Percentiles rank a stretch among this genome's conserved stretches.
These are phyloP conservation scores for Ophiosphaerella herpotricha DNA, from an alignment of 2,329 filamentous ascomycete genomes.

Conservation along the genomic window DNA sequence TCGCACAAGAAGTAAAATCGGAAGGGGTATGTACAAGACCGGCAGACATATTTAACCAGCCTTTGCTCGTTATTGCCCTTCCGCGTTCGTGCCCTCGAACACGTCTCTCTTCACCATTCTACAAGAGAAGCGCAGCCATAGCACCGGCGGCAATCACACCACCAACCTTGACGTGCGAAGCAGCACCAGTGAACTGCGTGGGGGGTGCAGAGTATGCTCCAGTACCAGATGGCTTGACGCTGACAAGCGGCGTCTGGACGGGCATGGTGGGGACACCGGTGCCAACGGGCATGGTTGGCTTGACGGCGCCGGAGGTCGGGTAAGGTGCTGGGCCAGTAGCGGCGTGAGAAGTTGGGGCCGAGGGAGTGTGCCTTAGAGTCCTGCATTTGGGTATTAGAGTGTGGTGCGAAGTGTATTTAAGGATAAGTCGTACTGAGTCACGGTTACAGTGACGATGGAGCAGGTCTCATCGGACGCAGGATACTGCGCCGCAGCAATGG, in stretches of 20 bases:
- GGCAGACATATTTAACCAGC: no score
- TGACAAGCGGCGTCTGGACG: not conserved
- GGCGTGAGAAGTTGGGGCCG: slow-evolving; percentile 22
- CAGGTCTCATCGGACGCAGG: slow-evolving; percentile 24
- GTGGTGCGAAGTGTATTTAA: not conserved
- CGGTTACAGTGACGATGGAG: slow-evolving; percentile 30
- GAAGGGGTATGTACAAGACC: not conserved
- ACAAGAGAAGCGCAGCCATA: slow-evolving; percentile 43
- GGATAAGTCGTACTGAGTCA: slow-evolving; percentile 32
- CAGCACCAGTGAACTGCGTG: slow-evolving; percentile 41
- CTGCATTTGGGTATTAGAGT: slow-evolving; percentile 11
- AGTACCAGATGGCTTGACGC: slow-evolving; percentile 22
- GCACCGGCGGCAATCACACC: slow-evolving; percentile 40
- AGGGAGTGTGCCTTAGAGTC: slow-evolving; percentile 26
- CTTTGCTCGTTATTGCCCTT: no score
- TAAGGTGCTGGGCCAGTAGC: slow-evolving; percentile 31
- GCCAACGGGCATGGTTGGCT: slow-evolving; percentile 24
- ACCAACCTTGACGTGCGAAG: slow-evolving; percentile 34
- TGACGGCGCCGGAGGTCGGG: slow-evolving; percentile 23
- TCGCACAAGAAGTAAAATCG: no score
- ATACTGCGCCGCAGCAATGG: slow-evolving; percentile 30
- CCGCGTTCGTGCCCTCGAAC: no score
- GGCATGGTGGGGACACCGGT: slow-evolving; percentile 16
- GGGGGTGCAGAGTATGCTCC: slow-evolving; percentile 25
- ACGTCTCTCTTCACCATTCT: slow-evolving; percentile 10